Evolutionary conservation across 331 rosid species (phyloP).

Genomic region (Pyrus hybrid): DNA sequence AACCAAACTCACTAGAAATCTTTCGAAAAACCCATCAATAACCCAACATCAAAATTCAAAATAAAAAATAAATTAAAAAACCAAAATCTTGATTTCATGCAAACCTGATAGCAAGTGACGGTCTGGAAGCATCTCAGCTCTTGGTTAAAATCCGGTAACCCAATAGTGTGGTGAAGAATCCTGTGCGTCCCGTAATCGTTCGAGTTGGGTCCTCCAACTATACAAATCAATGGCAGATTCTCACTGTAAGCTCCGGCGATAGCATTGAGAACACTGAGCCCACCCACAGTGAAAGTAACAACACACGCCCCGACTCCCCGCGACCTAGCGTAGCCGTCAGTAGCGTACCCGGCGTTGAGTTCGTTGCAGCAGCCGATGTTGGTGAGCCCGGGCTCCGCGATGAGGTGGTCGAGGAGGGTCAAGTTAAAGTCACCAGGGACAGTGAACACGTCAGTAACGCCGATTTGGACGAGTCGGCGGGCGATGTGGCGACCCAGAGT

Average conservation of each 20-base stretch:
- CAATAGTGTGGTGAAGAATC: constrained; percentile 87
- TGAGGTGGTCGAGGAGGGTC: constrained; percentile 75
- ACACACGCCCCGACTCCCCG: constrained; percentile 98
- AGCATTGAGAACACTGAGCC: constrained; percentile 77
- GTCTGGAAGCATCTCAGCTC: constrained; percentile 86
- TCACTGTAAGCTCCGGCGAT: constrained; percentile 96
- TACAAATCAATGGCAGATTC: constrained; percentile 73
- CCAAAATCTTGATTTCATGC: not conserved
- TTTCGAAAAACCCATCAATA: not conserved
- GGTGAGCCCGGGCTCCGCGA: constrained; percentile 68
- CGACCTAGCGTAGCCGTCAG: constrained; percentile 79
- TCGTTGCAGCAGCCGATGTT: constrained; percentile 89
- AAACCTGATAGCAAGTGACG: constrained; percentile 86
- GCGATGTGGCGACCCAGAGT: constrained; percentile 93
- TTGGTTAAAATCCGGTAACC: constrained; percentile 83
- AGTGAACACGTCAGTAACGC: constrained; percentile 77
- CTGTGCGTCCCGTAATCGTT: constrained; percentile 78
- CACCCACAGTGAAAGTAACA: constrained; percentile 86
- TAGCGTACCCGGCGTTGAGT: constrained; percentile 94
- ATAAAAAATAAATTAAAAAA: not conserved
- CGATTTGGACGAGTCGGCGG: constrained; percentile 66
- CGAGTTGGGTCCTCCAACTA: constrained; percentile 89
- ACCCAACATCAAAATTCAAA: not conserved
- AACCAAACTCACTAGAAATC: not conserved
- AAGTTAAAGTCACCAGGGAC: constrained; percentile 98